Evolutionary conservation across 371 early-diverging fungal species (phyloP), one percentile per base, ranked within the genome.

Genomic region (Thermomucor indicae-seudaticae): DNA sequence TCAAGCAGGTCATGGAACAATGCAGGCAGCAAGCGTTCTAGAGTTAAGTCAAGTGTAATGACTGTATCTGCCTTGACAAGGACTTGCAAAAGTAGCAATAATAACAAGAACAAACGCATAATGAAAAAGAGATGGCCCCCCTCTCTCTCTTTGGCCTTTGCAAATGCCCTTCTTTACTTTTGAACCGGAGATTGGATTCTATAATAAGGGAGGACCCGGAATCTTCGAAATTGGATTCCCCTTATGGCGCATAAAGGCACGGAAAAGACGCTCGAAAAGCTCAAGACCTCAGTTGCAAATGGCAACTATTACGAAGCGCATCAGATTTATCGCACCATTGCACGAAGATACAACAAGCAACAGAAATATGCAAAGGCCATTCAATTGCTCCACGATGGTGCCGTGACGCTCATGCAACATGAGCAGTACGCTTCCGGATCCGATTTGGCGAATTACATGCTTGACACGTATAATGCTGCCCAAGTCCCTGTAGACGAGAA

Each of bases 241-340:
- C 40, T 42, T 30, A 78, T 72, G 63, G 64, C 71, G 35, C 72
- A 72, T 42, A 81, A 73, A 79, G 91, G 87, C 53, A 83, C 81
- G 4, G 79, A 81, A 54, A 84, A 85, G 53, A 80, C 80, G n/a
- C 66, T 86, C 17, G 69, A 80, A 40, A 88, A 87, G 53, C 72
- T 89, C 24, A 72, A 85, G 57, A 66, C 67, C 37, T 79, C 83
- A 28, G 81, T 89, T n/a, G 74, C 78, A 39, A 83, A 78, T 49
- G 92, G 90, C 24, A 88, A 92, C 67, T 93, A 88, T 65, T 94
- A 94, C 73, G 93, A 91, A 60, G 91, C 92, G 4, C 93, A 94
- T 60, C 93, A 94, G 67, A 91, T 92, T 91, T 90, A 90, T 65
- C 84, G 90, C 55, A 92, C 94, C 22, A 89, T 92, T 31, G 85